Percentiles rank a stretch among this genome's conserved stretches.
phyloP scores from a whole-genome alignment of 371 early-diverging fungal genomes.

The Mucor racemosus region DNA sequence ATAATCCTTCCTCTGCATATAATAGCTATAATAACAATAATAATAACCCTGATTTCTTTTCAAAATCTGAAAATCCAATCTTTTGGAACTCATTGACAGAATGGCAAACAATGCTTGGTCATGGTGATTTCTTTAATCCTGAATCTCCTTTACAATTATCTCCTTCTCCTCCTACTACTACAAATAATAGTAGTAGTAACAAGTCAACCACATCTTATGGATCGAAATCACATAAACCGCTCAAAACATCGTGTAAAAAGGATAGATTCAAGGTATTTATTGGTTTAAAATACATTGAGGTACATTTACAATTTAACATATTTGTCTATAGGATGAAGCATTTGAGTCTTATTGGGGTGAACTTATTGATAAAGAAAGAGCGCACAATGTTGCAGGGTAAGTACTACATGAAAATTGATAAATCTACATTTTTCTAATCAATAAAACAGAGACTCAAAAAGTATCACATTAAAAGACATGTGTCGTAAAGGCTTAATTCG shows the following conservation, averaged over 20 bases:
- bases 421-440: too few species aligned
- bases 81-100: conserved; percentile 45
- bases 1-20: neutral
- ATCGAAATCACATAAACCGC: conserved; percentile 4
- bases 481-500: conserved; percentile 56
- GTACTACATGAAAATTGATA: too few species aligned
- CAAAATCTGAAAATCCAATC: conserved; percentile 38
- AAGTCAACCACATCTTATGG: conserved; percentile 13
- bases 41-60: conserved; percentile 35
- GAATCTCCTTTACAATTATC: conserved; percentile 13
- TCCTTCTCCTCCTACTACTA: conserved; percentile 13
- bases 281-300: too few species aligned
- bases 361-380: conserved; percentile 46
- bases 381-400: conserved; percentile 56
- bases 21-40: conserved; percentile 1
- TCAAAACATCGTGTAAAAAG: conserved; percentile 11
- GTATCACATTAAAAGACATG: conserved; percentile 57
- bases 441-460: conserved; percentile 58
- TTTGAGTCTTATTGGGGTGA: conserved; percentile 52
- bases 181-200: conserved; percentile 14
- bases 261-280: conserved; percentile 18
- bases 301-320: too few species aligned
- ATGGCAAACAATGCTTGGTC: conserved; percentile 42
- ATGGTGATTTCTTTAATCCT: conserved; percentile 28
- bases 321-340: conserved; percentile 33